These are phyloP conservation scores for Pelargonium cotyledonis DNA, from an alignment of 441 rosid species.

Conservation along the genomic window DNA sequence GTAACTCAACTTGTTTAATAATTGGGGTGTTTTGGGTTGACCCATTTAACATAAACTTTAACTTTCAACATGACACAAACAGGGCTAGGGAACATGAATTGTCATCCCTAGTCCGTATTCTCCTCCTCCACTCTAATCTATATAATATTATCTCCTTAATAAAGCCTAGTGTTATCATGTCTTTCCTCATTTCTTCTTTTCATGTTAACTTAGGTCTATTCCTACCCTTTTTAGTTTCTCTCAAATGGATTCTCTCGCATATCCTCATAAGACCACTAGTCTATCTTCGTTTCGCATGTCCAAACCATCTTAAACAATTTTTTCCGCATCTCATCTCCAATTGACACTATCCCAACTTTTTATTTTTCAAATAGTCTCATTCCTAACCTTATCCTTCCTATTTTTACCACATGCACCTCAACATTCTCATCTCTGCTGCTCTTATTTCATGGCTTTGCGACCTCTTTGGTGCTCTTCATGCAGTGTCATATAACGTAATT, in stretches of 20 bases:
- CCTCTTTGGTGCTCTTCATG: background rate
- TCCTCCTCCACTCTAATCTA: background rate
- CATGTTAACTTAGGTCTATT: background rate
- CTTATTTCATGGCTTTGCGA: background rate
- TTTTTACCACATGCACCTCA: background rate
- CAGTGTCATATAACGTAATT: background rate
- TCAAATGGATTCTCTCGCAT: background rate
- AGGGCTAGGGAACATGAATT: background rate
- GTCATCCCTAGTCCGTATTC: background rate
- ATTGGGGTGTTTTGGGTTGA: no score
- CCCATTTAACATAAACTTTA: no score
- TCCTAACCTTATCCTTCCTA: background rate
- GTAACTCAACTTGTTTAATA: no score
- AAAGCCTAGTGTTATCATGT: background rate
- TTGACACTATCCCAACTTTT: background rate
- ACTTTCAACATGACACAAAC: no score
- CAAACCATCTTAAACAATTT: background rate
- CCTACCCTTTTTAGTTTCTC: slow-evolving; percentile 2
- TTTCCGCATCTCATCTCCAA: background rate
- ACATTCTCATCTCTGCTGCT: background rate
- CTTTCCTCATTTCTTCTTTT: background rate
- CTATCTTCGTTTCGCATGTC: background rate
- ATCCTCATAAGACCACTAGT: background rate
- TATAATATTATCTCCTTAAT: background rate
- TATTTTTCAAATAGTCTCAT: background rate